phyloP scores from a whole-genome alignment of 2,329 filamentous ascomycete genomes.

The Talaromyces pinophilus region DNA sequence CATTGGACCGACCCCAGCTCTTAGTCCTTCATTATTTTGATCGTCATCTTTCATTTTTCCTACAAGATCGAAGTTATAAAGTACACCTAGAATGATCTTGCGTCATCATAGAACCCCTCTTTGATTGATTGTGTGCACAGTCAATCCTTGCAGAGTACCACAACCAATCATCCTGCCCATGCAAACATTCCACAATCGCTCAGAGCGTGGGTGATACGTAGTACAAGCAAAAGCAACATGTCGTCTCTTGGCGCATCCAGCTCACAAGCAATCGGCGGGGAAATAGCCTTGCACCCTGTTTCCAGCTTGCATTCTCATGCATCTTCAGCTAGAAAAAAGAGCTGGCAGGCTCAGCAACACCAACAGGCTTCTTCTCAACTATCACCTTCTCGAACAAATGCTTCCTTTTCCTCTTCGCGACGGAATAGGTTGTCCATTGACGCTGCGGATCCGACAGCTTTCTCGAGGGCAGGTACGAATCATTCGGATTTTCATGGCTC shows the following conservation, averaged over 20 bases:
- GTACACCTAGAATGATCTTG: background rate
- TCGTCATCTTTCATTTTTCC: background rate
- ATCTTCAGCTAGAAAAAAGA: slow-evolving; percentile 30
- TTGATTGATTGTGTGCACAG: background rate
- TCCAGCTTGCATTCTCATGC: slow-evolving; percentile 33
- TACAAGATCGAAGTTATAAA: background rate
- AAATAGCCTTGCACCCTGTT: slow-evolving; percentile 30
- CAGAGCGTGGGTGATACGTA: slow-evolving; percentile 10
- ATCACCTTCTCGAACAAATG: slow-evolving; percentile 10
- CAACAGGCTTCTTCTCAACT: slow-evolving; percentile 7
- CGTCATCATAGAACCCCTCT: background rate
- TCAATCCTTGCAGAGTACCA: background rate
- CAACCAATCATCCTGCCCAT: background rate
- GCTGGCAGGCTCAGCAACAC: slow-evolving; percentile 28
- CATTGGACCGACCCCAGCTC: background rate
- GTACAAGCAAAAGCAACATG: slow-evolving; percentile 13
- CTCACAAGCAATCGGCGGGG: slow-evolving; percentile 24
- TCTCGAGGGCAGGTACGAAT: slow-evolving; percentile 21
- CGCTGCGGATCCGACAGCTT: background rate
- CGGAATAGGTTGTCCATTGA: background rate
- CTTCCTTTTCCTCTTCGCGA: slow-evolving; percentile 1
- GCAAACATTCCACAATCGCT: background rate
- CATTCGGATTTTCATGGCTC: slow-evolving; percentile 18
- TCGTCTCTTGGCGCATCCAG: slow-evolving; percentile 10
- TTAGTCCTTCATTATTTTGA: background rate